Conservation (phyloP, 805 yeast genomes). For the Kregervanrija pseudodelftensis region DNA sequence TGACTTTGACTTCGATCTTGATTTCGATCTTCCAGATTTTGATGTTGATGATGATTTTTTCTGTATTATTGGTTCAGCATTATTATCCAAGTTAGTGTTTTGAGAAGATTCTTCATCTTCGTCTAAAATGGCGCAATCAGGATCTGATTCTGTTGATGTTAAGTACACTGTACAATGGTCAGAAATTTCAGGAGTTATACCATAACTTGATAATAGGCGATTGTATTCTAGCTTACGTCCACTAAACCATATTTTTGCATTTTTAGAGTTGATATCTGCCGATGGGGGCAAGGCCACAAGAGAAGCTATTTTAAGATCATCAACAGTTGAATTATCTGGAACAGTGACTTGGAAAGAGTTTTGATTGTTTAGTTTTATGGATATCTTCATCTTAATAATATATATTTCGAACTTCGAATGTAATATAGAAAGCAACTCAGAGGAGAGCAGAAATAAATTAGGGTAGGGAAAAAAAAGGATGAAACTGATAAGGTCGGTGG, state of each 20-base stretch:
- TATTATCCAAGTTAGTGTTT: not conserved
- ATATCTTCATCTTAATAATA: slow-evolving; percentile 36
- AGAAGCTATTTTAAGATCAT: slow-evolving; percentile 41
- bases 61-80: not conserved
- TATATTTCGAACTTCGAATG: not conserved
- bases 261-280: slow-evolving; percentile 8
- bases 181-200: slow-evolving; percentile 22
- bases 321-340: slow-evolving; percentile 46
- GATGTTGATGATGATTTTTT: slow-evolving; percentile 1
- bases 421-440: not conserved
- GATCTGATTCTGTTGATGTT: not conserved
- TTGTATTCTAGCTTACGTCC: slow-evolving; percentile 28
- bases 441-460: not conserved
- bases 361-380: slow-evolving; percentile 32
- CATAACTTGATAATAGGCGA: slow-evolving; percentile 18
- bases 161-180: slow-evolving; percentile 11
- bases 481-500: slow-evolving; percentile 1
- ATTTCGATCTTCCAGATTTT: slow-evolving; percentile 11
- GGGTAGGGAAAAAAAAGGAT: not conserved
- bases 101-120: slow-evolving; percentile 7
- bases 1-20: slow-evolving; percentile 34
- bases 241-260: slow-evolving; percentile 25
- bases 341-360: slow-evolving; percentile 37
- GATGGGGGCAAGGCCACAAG: slow-evolving; percentile 31
- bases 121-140: slow-evolving; percentile 14